Evolutionary conservation across 805 yeast species (phyloP), one percentile per base, ranked within the genome.

Genomic region (Phaffomyces opuntiae): DNA sequence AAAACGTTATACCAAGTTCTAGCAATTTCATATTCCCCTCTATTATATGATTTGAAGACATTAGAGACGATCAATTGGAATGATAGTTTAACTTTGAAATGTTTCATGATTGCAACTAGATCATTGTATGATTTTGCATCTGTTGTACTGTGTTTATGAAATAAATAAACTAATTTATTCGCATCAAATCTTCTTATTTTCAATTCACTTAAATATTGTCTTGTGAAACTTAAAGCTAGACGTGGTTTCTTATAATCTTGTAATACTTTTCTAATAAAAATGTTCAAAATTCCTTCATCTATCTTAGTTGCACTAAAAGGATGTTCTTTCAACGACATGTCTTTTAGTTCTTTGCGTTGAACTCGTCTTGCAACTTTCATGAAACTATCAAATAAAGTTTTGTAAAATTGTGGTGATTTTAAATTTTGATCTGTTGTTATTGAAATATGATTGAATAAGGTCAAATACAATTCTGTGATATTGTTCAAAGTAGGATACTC

Each of bases 281-380:
- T 26, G 19, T 53, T 53, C 5, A 52, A 12, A 2, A 58, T 40
- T 4, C 38, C 52, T 19, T 48, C 50, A 47, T 55, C 60, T 31
- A 54, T 11, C 6, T 46, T 44, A 5, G n/a, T 21, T 14, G 44
- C 36, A 3, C 43, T 35, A 17, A 52, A 49, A 12, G 56, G 56
- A n/a, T 49, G 52, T 3, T 16, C 19, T n/a, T 33, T 33, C 21
- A 33, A 16, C 13, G 13, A 29, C 9, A 11, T 9, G 9, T 29
- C 13, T 3, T 12, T n/a, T 14, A 32, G 9, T 17, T 35, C 21
- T 35, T 35, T 7, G 9, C 9, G 9, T 19, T 35, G 37, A 17
- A 35, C 19, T 9, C 8, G 9, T 17, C 12, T 11, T 1, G 45
- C 42, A 25, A 37, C 36, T 8, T 33, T 29, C 5, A 43, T 35